Evolutionary conservation across 192 early-diverging fungal genomes (phyloP), one percentile per base, ranked within the genome.

Genomic region (Coemansia sp.): DNA sequence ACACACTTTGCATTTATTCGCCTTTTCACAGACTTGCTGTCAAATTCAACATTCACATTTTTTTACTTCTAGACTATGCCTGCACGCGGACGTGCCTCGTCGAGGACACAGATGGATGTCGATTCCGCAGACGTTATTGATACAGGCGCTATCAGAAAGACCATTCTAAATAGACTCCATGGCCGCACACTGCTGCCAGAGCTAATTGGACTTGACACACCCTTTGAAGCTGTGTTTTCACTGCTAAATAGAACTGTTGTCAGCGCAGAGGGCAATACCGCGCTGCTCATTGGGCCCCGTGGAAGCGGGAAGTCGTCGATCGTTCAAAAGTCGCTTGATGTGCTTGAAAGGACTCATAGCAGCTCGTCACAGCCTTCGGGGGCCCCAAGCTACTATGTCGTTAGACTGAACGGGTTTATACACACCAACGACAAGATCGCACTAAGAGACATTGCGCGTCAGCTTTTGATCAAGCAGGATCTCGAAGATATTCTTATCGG

Each of bases 381-480:
- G 11, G 17, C 56, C 78, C 7, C 54, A 14, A 60, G 73, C 14
- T 93, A 93, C 64, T 73, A 85, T 50, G 64, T 82, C 2, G 83
- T 98, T 4, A 64, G 80, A 14, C 81, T 95, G 11, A 91, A 87
- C 55, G 93, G 92, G 0, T 73, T 91, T 9, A 79, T 85, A 2
- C 93, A 95, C 43, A 92, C 89, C 6, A 87, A 82, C 40, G 94
- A 98, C 66, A 77, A 81, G 15, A 64, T 90, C 22, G 94, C 93
- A 7, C 60, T 95, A 23, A 81, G 83, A 43, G 90, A 93, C 50
- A 94, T 98, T 64, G 83, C 87, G 8, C 81, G 87, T 4, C 91
- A 96, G 59, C 79, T 98, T 7, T 81, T 88, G 60, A 81, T 81
- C 17, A 73, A 86, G 43, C 69, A 78, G 40, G 82, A 84, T 48